Percentiles rank a stretch among this genome's conserved stretches.
Conservation (phyloP, 2,329 filamentous ascomycete genomes). For the Plectosphaerella sp. region DNA sequence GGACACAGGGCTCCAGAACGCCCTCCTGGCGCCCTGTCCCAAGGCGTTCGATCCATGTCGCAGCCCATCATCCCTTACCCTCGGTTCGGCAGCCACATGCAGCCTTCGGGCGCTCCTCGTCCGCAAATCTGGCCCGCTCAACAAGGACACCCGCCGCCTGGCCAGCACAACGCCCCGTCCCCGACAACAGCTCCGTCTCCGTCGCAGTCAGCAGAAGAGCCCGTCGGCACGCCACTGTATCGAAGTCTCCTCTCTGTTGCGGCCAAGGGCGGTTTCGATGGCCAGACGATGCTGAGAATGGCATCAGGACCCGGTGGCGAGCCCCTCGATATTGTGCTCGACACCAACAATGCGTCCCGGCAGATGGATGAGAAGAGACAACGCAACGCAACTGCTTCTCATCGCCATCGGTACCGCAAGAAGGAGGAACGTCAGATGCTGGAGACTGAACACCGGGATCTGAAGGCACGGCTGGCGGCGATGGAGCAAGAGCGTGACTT, state of each 20-base stretch:
- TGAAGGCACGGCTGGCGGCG: constrained; percentile 49
- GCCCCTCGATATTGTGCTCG: constrained; percentile 55
- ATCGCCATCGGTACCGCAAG: constrained; percentile 73
- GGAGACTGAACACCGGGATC: constrained; percentile 63
- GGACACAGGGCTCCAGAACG: not conserved
- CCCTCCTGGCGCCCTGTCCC: constrained; percentile 10
- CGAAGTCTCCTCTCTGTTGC: constrained; percentile 10
- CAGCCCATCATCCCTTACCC: constrained; percentile 22
- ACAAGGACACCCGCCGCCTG: no score
- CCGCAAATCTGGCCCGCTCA: not conserved
- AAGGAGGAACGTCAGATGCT: constrained; percentile 75
- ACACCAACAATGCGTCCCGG: constrained; percentile 76
- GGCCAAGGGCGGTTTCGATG: constrained; percentile 5
- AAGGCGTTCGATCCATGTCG: constrained; percentile 27
- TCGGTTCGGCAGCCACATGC: not conserved
- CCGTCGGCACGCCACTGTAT: constrained; percentile 20
- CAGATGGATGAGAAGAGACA: constrained; percentile 82
- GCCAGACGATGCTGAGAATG: constrained; percentile 13
- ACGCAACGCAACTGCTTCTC: constrained; percentile 80
- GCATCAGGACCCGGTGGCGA: constrained; percentile 30
- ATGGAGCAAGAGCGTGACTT: constrained; percentile 63
- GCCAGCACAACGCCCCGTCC: no score
- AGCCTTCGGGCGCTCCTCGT: not conserved
- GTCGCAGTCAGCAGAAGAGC: not conserved
- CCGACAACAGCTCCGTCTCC: no score